Conservation (phyloP, 805 yeast genomes). For the Yamadazyma olivae region DNA sequence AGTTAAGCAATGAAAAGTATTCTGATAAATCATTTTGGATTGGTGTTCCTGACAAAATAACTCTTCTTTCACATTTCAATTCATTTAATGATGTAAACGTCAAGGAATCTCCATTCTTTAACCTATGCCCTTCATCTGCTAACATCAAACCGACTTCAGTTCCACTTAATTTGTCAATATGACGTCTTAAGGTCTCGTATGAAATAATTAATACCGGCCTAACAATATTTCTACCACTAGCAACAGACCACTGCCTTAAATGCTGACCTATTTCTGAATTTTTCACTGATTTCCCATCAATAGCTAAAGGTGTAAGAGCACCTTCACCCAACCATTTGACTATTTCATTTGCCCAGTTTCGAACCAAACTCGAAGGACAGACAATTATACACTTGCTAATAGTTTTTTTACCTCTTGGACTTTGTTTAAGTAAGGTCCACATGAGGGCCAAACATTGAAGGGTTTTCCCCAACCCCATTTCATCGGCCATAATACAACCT, state of each 20-base stretch:
- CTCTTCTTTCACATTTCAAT: conserved; percentile 83
- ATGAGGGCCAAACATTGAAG: conserved; percentile 82
- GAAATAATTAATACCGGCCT: conserved; percentile 92
- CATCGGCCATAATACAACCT: conserved; percentile 98
- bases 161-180: conserved; percentile 68
- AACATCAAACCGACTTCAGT: conserved; percentile 83
- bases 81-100: conserved; percentile 85
- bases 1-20: conserved; percentile 83
- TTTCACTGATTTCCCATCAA: conserved; percentile 85
- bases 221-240: conserved; percentile 82
- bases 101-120: conserved; percentile 76
- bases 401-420: conserved; percentile 79
- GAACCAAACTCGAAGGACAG: conserved; percentile 90
- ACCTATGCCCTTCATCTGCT: conserved; percentile 48
- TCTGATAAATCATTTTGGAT: conserved; percentile 94
- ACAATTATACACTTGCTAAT: conserved; percentile 90
- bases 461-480: conserved; percentile 93
- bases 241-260: conserved; percentile 80
- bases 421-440: conserved; percentile 90
- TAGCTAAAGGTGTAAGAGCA: conserved; percentile 81
- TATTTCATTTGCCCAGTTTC: conserved; percentile 97
- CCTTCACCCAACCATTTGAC: conserved; percentile 95
- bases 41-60: conserved; percentile 93
- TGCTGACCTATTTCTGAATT: conserved; percentile 65
- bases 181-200: conserved; percentile 87